Percentiles rank a stretch among this genome's conserved stretches.
phyloP scores from a whole-genome alignment of 768 basidiomycete genomes.

The Chalciporus sphaerocephalus region DNA sequence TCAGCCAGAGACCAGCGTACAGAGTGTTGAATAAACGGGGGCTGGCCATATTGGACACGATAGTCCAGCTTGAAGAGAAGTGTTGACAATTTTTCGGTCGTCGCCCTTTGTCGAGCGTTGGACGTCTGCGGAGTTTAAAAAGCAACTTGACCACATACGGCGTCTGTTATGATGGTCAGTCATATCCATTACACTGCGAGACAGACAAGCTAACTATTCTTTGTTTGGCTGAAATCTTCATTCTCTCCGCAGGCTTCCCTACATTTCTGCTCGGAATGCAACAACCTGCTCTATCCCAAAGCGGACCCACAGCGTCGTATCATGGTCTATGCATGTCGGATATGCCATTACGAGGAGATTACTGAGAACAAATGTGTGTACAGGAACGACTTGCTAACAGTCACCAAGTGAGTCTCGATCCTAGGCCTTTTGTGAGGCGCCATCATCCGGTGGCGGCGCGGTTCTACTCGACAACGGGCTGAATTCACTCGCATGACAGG shows the following conservation, averaged over 20 bases:
- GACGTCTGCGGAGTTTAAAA: slow-evolving; percentile 29
- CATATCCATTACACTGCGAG: slow-evolving; percentile 3
- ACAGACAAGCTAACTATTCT: slow-evolving; percentile 14
- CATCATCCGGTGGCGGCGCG: slow-evolving; percentile 12
- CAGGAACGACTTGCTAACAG: slow-evolving; percentile 86
- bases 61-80: neutral
- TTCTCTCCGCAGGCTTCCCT: slow-evolving; percentile 59
- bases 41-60: slow-evolving; percentile 8
- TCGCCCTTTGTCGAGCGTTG: neutral
- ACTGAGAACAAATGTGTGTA: slow-evolving; percentile 89
- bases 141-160: slow-evolving; percentile 8
- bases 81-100: neutral
- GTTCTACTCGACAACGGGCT: neutral
- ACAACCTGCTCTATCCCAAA: slow-evolving; percentile 91
- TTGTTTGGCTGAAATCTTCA: neutral
- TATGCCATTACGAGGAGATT: slow-evolving; percentile 82
- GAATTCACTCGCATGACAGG: slow-evolving; percentile 39
- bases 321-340: slow-evolving; percentile 89
- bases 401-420: slow-evolving; percentile 67
- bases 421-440: neutral
- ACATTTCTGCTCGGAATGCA: slow-evolving; percentile 91
- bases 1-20: slow-evolving; percentile 26
- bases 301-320: slow-evolving; percentile 81
- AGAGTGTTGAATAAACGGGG: slow-evolving; percentile 13
- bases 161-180: slow-evolving; percentile 25